Evolutionary conservation across 371 early-diverging fungal species (phyloP).

Genomic region (Blastocladiella emersonii): DNA sequence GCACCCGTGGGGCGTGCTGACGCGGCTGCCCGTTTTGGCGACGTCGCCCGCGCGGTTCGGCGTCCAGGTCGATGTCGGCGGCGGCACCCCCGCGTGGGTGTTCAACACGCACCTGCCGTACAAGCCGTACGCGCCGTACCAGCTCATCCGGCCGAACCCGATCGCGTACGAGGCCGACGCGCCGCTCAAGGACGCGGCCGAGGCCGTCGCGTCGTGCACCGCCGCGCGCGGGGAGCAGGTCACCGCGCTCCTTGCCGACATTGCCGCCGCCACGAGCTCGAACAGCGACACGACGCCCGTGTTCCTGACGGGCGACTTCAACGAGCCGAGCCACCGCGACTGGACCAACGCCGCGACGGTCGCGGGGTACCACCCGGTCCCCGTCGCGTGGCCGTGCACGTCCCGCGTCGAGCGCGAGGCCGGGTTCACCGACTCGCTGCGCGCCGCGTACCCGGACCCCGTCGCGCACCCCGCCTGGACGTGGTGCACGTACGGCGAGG

Average conservation of each 20-base stretch:
- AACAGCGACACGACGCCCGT: slow-evolving; percentile 15
- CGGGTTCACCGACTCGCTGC: slow-evolving; percentile 19
- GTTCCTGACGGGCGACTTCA: slow-evolving; percentile 22
- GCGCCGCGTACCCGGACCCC: slow-evolving; percentile 7
- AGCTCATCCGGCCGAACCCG: not conserved
- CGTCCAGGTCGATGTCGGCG: slow-evolving; percentile 14
- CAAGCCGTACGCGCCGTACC: slow-evolving; percentile 20
- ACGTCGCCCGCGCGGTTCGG: slow-evolving; percentile 16
- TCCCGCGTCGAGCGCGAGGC: slow-evolving; percentile 13
- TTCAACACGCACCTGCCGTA: slow-evolving; percentile 23
- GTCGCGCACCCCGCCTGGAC: not conserved
- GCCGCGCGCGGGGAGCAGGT: slow-evolving; percentile 18
- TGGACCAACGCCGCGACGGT: slow-evolving; percentile 18
- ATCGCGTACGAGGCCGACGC: slow-evolving; percentile 19
- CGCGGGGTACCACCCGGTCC: slow-evolving; percentile 17
- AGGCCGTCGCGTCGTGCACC: slow-evolving; percentile 14
- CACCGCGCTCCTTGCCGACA: slow-evolving; percentile 13
- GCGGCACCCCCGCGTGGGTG: slow-evolving; percentile 14
- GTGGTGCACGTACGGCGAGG: slow-evolving; percentile 4
- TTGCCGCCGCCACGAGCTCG: slow-evolving; percentile 10
- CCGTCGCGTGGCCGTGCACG: slow-evolving; percentile 17
- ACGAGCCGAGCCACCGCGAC: slow-evolving; percentile 23
- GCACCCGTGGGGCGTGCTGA: slow-evolving; percentile 20
- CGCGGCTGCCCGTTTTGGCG: slow-evolving; percentile 18
- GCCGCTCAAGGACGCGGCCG: slow-evolving; percentile 13